phyloP scores from a whole-genome alignment of 2,329 filamentous ascomycete species.

The Teratosphaeria destructans region DNA sequence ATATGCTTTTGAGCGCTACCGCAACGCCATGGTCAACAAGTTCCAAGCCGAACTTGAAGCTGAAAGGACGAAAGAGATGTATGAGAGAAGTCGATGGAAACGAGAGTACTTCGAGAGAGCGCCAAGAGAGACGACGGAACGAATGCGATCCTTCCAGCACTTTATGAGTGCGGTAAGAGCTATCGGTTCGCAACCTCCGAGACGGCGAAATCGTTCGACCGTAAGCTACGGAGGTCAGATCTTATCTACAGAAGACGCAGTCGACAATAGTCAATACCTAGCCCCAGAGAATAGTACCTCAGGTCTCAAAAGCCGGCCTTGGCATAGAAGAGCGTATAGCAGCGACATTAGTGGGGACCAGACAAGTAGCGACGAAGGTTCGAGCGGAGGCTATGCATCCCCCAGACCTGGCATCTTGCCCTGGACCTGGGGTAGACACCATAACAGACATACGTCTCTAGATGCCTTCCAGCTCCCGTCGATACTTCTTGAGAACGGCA shows the following conservation, averaged over 20 bases:
- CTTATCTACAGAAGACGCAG: slow-evolving; percentile 14
- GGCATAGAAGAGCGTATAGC: slow-evolving; percentile 21
- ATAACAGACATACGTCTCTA: slow-evolving; percentile 5
- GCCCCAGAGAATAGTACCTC: slow-evolving; percentile 10
- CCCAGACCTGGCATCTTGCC: background rate
- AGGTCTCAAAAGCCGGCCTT: slow-evolving; percentile 10
- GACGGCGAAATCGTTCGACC: slow-evolving; percentile 14
- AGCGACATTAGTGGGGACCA: slow-evolving; percentile 26
- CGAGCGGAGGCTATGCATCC: slow-evolving; percentile 3
- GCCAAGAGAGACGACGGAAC: slow-evolving; percentile 20
- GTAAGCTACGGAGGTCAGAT: slow-evolving; percentile 11
- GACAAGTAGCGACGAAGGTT: slow-evolving; percentile 21
- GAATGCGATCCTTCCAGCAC: slow-evolving; percentile 19
- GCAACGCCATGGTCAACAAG: slow-evolving; percentile 22
- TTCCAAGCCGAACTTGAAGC: slow-evolving; percentile 22
- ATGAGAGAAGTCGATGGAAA: slow-evolving; percentile 22
- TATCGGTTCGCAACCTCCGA: slow-evolving; percentile 12
- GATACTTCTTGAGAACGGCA: background rate
- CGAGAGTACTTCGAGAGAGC: slow-evolving; percentile 23
- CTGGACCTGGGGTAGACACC: slow-evolving; percentile 9
- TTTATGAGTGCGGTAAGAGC: slow-evolving; percentile 20
- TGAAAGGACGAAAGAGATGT: slow-evolving; percentile 17
- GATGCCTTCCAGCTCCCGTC: slow-evolving; percentile 5
- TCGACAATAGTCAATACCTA: slow-evolving; percentile 12
- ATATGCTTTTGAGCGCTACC: slow-evolving; percentile 20